A percentile compares a stretch with the other conserved stretches of the same genome.
Evolutionary conservation across 257 asterid genomes (phyloP).

Genomic region (Penstemon eatonii): DNA sequence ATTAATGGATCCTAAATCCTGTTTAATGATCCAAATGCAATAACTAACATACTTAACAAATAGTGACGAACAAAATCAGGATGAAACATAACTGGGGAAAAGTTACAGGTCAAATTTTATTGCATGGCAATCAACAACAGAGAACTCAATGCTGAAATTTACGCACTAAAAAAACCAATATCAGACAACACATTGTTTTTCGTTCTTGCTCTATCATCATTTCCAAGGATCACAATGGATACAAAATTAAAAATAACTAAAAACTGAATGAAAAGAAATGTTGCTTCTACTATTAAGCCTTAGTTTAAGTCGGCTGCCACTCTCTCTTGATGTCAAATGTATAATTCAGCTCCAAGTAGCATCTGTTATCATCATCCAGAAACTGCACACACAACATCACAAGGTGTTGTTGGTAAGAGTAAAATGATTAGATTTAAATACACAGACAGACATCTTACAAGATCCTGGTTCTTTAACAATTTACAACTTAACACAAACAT

Average conservation of each 20-base stretch:
- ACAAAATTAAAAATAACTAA: constrained; percentile 25
- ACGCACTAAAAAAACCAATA: constrained; percentile 33
- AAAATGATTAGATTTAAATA: neutral
- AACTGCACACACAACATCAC: constrained; percentile 49
- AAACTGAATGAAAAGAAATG: constrained; percentile 31
- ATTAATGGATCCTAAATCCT: no score
- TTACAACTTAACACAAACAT: neutral
- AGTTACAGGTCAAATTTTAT: constrained; percentile 27
- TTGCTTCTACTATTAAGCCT: constrained; percentile 25
- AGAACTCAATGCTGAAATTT: constrained; percentile 28
- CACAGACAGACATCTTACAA: neutral
- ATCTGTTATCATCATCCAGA: constrained; percentile 84
- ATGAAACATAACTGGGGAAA: neutral
- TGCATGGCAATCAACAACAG: constrained; percentile 33
- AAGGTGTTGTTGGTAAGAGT: neutral
- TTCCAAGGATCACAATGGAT: constrained; percentile 30
- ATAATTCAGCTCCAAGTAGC: constrained; percentile 96
- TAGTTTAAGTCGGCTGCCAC: constrained; percentile 54
- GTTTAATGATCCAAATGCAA: neutral
- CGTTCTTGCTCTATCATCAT: constrained; percentile 30
- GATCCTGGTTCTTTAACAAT: neutral
- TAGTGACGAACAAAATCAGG: neutral
- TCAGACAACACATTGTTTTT: constrained; percentile 18
- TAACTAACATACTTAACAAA: neutral
- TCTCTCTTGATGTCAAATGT: constrained; percentile 92